Evolutionary conservation across 75 land plant genomes (phyloP), one percentile per base, ranked within the genome.

Genomic region (Cupressus sempervirens): DNA sequence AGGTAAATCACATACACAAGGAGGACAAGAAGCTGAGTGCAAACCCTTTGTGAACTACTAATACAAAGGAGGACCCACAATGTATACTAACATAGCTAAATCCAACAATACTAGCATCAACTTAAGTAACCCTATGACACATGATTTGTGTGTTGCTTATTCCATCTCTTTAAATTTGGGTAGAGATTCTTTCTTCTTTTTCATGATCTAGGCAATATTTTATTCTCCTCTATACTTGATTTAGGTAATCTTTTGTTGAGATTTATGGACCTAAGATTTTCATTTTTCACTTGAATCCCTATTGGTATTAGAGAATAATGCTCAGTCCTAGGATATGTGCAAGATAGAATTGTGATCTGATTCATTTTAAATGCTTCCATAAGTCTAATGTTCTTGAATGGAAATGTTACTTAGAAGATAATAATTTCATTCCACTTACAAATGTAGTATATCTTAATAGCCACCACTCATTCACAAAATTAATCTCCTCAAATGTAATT

Each of bases 1-100:
- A 82, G 85, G 29, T 35, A 82, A 84, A 35, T 84, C 85, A 81
- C 85, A 84, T 30, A 20, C 75, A 84, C 85, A 84, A 38, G 80
- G 80, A 84, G 85, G 2, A 43, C 85, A 84, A 18, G 85, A 30
- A 26, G 85, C 52, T 40, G 46, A 30, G 40, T 43, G 80, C 85
- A 79, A 30, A 3, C 83, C 85, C 53, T 84, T 82, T 29, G 15
- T 70, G 50, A 84, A 30, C 83, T 84, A 82, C 85, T 82, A 84
- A 84, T 84, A 84, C 34, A 84, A 79, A 18, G 85, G 85, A 84
- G 85, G 85, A 26, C 85, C 85, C 16, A 84, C 85, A 15, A 84
- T 84, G 82, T 84, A 84, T 7, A 79, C 48, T 30, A 52, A 16
- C 20, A 84, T 82, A 15, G 48, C 82, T 35, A 84, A n/a, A 29